Percentiles rank a stretch among this genome's conserved stretches.
phyloP scores from a whole-genome alignment of 148 eudicot species.

The Mesembryanthemum crystallinum region DNA sequence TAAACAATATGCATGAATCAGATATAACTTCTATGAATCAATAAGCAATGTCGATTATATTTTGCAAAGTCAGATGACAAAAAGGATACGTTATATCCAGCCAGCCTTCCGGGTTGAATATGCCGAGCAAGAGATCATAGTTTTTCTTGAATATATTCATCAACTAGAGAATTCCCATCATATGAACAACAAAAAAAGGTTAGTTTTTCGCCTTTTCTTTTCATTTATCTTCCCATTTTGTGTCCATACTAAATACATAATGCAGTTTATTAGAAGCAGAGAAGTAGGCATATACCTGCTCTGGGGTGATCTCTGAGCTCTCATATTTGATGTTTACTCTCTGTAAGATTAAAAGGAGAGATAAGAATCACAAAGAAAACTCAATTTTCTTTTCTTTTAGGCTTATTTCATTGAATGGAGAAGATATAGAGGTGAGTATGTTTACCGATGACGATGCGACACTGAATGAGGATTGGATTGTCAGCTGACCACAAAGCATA shows the following conservation, averaged over 20 bases:
- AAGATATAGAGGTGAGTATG: not conserved
- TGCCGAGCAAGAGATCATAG: conserved; percentile 63
- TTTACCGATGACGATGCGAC: conserved; percentile 66
- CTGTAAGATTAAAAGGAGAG: conserved; percentile 28
- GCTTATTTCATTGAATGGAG: not conserved
- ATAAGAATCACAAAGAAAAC: too few species aligned
- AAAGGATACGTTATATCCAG: conserved; percentile 87
- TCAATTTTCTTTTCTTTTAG: not conserved
- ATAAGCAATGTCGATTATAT: too few species aligned
- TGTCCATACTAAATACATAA: too few species aligned
- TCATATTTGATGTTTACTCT: conserved; percentile 59
- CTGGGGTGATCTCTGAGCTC: conserved; percentile 56
- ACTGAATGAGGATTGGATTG: conserved; percentile 64
- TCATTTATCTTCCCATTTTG: too few species aligned
- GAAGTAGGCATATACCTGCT: conserved; percentile 38
- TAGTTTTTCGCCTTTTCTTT: too few species aligned
- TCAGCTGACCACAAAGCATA: conserved; percentile 71
- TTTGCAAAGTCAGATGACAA: conserved; percentile 4
- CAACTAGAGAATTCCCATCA: conserved; percentile 35
- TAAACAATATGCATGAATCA: not conserved
- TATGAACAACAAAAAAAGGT: not conserved
- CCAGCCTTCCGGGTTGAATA: conserved; percentile 96
- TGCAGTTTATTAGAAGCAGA: not conserved
- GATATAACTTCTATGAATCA: too few species aligned
- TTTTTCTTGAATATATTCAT: conserved; percentile 80